phyloP scores from a whole-genome alignment of 106 monocot species.

The Chionographis japonica region DNA sequence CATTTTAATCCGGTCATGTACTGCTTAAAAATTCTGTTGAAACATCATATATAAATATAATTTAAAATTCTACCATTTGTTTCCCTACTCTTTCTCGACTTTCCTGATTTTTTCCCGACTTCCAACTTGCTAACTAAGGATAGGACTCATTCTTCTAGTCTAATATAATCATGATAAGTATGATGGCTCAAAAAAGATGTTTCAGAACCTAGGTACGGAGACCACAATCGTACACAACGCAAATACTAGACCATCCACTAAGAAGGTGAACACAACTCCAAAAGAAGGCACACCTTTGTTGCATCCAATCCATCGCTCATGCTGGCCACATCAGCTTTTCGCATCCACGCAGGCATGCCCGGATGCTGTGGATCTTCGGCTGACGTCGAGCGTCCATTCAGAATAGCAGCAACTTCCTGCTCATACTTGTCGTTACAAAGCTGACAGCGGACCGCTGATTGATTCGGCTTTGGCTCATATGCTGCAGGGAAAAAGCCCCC shows the following conservation, averaged over 20 bases:
- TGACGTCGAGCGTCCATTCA: slow-evolving; percentile 22
- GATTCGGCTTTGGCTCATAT: slow-evolving; percentile 5
- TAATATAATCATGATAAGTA: too few relatives aligned
- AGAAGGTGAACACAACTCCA: neutral
- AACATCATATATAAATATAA: too few relatives aligned
- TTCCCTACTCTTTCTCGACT: too few relatives aligned
- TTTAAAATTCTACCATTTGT: too few relatives aligned
- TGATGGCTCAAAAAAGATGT: too few relatives aligned
- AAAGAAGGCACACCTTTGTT: slow-evolving; percentile 35
- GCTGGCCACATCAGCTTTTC: slow-evolving; percentile 21
- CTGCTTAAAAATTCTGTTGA: too few relatives aligned
- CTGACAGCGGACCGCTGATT: slow-evolving; percentile 6
- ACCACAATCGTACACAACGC: too few relatives aligned
- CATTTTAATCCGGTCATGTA: too few relatives aligned
- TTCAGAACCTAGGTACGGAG: too few relatives aligned
- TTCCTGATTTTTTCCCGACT: too few relatives aligned
- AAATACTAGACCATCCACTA: neutral
- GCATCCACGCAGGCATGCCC: slow-evolving; percentile 45
- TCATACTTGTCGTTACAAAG: slow-evolving; percentile 27
- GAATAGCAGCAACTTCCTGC: slow-evolving; percentile 22
- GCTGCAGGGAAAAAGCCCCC: slow-evolving; percentile 13
- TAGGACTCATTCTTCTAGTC: too few relatives aligned
- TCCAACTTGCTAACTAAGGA: too few relatives aligned
- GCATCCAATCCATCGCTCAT: slow-evolving; percentile 25
- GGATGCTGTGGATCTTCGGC: slow-evolving; percentile 17